These are phyloP conservation scores for Amanita thiersii DNA, from an alignment of 768 basidiomycete species.

Conservation along the genomic window DNA sequence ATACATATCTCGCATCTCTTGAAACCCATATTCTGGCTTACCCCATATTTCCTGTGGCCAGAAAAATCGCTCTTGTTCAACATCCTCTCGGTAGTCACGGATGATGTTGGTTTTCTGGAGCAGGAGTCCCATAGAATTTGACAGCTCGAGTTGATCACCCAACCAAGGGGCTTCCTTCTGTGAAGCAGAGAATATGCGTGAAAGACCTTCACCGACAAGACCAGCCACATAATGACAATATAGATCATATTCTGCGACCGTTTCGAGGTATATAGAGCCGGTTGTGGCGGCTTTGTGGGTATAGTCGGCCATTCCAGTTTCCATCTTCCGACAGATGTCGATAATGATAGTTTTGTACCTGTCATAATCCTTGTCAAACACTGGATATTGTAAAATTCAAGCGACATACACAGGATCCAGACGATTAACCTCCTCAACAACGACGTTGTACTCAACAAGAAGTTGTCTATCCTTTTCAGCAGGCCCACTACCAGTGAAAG, in stretches of 20 bases:
- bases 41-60: conserved; percentile 96
- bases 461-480: conserved; percentile 84
- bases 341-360: conserved; percentile 77
- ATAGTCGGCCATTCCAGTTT: conserved; percentile 92
- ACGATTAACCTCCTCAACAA: conserved; percentile 72
- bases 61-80: conserved; percentile 77
- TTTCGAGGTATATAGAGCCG: conserved; percentile 61
- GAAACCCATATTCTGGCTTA: conserved; percentile 53
- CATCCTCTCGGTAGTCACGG: conserved; percentile 90
- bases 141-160: conserved; percentile 73
- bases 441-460: conserved; percentile 72
- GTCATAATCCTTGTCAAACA: conserved; percentile 6
- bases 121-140: conserved; percentile 91
- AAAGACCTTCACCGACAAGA: conserved; percentile 93
- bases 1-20: conserved; percentile 57
- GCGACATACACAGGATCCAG: conserved; percentile 53
- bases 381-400: neutral
- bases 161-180: conserved; percentile 74
- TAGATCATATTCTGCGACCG: conserved; percentile 84
- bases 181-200: conserved; percentile 79
- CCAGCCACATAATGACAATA: conserved; percentile 99
- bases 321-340: conserved; percentile 84
- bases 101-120: conserved; percentile 99
- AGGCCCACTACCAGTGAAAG: conserved; percentile 72
- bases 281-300: conserved; percentile 74